Evolutionary conservation across 352 stramenopile genomes (phyloP).

Genomic region (Pythium chondricola): DNA sequence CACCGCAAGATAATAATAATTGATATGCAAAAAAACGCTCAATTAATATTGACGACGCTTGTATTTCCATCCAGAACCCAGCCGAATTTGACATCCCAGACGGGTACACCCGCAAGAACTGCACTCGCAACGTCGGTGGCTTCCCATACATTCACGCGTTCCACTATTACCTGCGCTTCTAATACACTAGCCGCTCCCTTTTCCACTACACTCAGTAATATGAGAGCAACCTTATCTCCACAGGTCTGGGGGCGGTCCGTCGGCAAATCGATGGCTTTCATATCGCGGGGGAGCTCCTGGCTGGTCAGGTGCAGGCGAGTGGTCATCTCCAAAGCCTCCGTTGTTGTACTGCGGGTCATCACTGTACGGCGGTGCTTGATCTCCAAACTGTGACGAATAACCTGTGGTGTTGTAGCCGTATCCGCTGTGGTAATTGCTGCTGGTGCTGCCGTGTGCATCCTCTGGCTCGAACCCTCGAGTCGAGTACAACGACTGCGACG

Average conservation of each 20-base stretch:
- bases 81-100: slow-evolving; percentile 46
- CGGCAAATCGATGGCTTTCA: slow-evolving; percentile 12
- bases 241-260: too few species aligned
- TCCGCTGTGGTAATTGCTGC: not conserved
- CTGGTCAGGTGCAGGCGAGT: slow-evolving; percentile 10
- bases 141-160: slow-evolving; percentile 79
- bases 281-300: not conserved
- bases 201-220: too few species aligned
- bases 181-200: too few species aligned
- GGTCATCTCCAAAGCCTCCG: slow-evolving; percentile 12
- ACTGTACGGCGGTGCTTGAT: slow-evolving; percentile 12
- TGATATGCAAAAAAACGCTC: too few species aligned
- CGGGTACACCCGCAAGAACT: slow-evolving; percentile 53
- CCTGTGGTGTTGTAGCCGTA: slow-evolving; percentile 10
- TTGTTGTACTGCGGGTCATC: slow-evolving; percentile 6
- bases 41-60: too few species aligned
- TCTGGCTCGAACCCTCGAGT: slow-evolving; percentile 57
- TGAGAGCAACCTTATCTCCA: too few species aligned
- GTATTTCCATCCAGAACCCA: too few species aligned
- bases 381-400: slow-evolving; percentile 22
- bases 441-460: slow-evolving; percentile 28
- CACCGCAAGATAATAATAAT: too few species aligned
- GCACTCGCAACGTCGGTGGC: slow-evolving; percentile 46
- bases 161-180: slow-evolving; percentile 69
- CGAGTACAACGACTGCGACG: slow-evolving; percentile 33